phyloP scores from a whole-genome alignment of 1,284 basidiomycete species.

The Athelia psychrophila region DNA sequence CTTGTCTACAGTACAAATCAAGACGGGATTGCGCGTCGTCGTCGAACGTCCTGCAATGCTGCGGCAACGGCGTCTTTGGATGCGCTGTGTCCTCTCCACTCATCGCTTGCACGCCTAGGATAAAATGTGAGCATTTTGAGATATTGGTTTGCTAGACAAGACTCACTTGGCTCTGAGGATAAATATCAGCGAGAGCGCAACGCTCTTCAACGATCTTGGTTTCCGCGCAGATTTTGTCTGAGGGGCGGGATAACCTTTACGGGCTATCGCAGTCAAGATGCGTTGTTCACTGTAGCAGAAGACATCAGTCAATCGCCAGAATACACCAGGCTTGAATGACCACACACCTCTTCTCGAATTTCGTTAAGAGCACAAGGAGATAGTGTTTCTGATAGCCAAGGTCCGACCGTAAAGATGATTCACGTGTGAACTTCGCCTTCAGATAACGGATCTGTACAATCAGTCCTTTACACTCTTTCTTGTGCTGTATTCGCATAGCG shows the following conservation, averaged over 20 bases:
- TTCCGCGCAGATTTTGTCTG: slow-evolving; percentile 32
- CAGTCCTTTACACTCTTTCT: slow-evolving; percentile 84
- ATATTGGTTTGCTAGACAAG: neutral
- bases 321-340: neutral
- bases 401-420: slow-evolving; percentile 78
- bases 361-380: slow-evolving; percentile 57
- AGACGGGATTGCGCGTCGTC: slow-evolving; percentile 36
- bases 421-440: slow-evolving; percentile 88
- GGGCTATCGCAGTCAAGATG: slow-evolving; percentile 75
- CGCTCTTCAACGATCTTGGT: slow-evolving; percentile 52
- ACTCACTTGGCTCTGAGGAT: slow-evolving; percentile 66
- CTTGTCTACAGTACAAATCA: slow-evolving; percentile 8
- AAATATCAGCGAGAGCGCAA: slow-evolving; percentile 63
- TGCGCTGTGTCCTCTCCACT: slow-evolving; percentile 60
- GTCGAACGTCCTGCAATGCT: slow-evolving; percentile 70
- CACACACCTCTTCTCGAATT: slow-evolving; percentile 73
- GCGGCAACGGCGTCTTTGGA: slow-evolving; percentile 58
- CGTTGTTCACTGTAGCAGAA: slow-evolving; percentile 61
- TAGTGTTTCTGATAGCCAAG: slow-evolving; percentile 89
- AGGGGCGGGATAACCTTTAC: slow-evolving; percentile 63
- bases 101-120: slow-evolving; percentile 51
- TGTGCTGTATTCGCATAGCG: slow-evolving; percentile 65
- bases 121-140: slow-evolving; percentile 9
- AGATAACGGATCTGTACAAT: slow-evolving; percentile 89
- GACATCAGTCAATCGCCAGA: slow-evolving; percentile 3